A percentile compares a stretch with the other conserved stretches of the same genome.
These are phyloP conservation scores for Hypoxylon lienhwacheense DNA, from an alignment of 495 filamentous ascomycete genomes.

Conservation along the genomic window DNA sequence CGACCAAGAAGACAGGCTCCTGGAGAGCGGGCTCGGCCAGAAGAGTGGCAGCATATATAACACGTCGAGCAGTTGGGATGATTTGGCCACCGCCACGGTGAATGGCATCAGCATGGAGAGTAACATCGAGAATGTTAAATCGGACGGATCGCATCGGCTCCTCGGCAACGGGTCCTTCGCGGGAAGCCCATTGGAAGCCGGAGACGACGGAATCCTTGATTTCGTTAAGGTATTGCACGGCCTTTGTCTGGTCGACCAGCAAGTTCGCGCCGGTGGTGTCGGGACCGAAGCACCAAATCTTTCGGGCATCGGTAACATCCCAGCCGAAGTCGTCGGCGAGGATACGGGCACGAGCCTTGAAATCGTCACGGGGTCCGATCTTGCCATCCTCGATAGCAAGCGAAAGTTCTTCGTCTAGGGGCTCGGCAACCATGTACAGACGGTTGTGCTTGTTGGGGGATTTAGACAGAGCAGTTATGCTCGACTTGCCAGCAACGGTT, in stretches of 20 bases:
- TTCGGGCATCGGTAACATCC: slow-evolving; percentile 99
- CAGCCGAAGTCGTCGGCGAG: slow-evolving; percentile 96
- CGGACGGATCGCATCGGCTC: slow-evolving; percentile 96
- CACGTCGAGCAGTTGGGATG: slow-evolving; percentile 97
- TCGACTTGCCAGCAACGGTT: slow-evolving; percentile 77
- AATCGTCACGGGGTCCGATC: slow-evolving; percentile 94
- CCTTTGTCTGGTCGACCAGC: slow-evolving; percentile 99
- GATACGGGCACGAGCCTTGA: slow-evolving; percentile 97
- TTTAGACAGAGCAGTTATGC: slow-evolving; percentile 97
- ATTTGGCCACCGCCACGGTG: slow-evolving; percentile 99
- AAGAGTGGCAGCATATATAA: slow-evolving; percentile 88
- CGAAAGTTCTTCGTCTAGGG: slow-evolving; percentile 86
- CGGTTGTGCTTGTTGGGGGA: slow-evolving; percentile 99
- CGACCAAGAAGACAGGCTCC: slow-evolving; percentile 98
- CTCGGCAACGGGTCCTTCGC: slow-evolving; percentile 96
- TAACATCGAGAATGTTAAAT: slow-evolving; percentile 99
- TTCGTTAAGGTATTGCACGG: slow-evolving; percentile 99
- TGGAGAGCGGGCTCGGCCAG: slow-evolving; percentile 87
- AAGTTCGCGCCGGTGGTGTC: slow-evolving; percentile 98
- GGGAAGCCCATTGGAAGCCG: slow-evolving; percentile 99
- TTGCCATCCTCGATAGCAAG: slow-evolving; percentile 89
- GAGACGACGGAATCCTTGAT: slow-evolving; percentile 99
- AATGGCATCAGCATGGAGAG: slow-evolving; percentile 98
- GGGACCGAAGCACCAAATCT: slow-evolving; percentile 99
- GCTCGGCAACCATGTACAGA: slow-evolving; percentile 90